A percentile compares a stretch with the other conserved stretches of the same genome.
Conservation (phyloP, 257 asterid genomes). For the Rubia yunnanensis region DNA sequence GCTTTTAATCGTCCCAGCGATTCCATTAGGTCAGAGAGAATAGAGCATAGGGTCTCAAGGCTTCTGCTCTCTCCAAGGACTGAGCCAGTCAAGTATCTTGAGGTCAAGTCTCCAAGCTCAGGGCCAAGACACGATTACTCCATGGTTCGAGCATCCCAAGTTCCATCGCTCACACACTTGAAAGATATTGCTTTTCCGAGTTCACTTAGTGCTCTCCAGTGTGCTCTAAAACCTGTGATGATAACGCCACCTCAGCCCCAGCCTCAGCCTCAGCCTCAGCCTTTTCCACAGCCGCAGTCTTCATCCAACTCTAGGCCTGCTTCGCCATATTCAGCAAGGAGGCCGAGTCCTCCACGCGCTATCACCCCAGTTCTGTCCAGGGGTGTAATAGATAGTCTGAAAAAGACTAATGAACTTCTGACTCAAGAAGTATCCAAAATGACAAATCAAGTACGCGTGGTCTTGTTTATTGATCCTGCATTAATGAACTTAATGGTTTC, state of each 20-base stretch:
- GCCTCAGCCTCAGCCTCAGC: conserved; percentile 19
- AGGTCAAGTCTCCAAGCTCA: conserved; percentile 47
- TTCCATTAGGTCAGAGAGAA: conserved; percentile 31
- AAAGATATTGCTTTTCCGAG: conserved; percentile 90
- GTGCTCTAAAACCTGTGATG: conserved; percentile 59
- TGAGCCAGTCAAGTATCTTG: conserved; percentile 83
- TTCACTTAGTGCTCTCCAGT: conserved; percentile 83
- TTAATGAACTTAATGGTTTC: not conserved
- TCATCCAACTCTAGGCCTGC: conserved; percentile 56
- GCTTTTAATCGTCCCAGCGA: conserved; percentile 42
- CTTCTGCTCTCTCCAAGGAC: conserved; percentile 52
- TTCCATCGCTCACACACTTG: conserved; percentile 73
- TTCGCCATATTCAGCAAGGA: conserved; percentile 74
- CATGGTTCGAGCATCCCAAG: conserved; percentile 80
- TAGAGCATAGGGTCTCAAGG: conserved; percentile 42
- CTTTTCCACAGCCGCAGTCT: conserved; percentile 29
- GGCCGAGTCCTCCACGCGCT: conserved; percentile 82
- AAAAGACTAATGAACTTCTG: conserved; percentile 65
- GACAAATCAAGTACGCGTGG: conserved; percentile 48
- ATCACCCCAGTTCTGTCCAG: conserved; percentile 66
- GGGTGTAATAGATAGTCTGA: conserved; percentile 73
- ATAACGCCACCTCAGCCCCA: conserved; percentile 31
- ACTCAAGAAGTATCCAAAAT: conserved; percentile 67
- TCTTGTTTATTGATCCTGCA: not conserved
- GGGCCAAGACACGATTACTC: conserved; percentile 39